Conservation (phyloP, 495 filamentous ascomycete species). For the Cladorrhinum samala region DNA sequence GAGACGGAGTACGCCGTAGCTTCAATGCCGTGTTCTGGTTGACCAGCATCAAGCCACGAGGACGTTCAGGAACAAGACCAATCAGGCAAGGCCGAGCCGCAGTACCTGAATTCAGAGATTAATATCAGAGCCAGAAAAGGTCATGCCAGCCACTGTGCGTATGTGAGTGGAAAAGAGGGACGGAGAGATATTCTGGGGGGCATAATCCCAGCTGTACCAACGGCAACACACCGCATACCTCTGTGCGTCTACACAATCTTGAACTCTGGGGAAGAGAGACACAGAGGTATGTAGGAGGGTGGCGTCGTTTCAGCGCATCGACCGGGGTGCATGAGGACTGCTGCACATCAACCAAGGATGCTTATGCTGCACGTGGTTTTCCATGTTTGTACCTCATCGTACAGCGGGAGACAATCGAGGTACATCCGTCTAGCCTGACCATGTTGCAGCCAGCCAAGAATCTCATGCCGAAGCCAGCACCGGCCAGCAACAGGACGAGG, state of each 20-base stretch:
- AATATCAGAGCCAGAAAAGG: slow-evolving; percentile 26
- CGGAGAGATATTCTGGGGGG: slow-evolving; percentile 9
- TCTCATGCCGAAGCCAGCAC: slow-evolving; percentile 17
- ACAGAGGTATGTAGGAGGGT: slow-evolving; percentile 2
- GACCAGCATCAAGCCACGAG: slow-evolving; percentile 2
- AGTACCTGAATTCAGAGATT: slow-evolving; percentile 31
- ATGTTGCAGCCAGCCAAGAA: slow-evolving; percentile 17
- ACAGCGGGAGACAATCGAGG: slow-evolving; percentile 21
- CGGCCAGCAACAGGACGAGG: slow-evolving; percentile 1
- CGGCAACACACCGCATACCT: too few species aligned
- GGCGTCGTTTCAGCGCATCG: slow-evolving; percentile 28
- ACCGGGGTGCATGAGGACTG: slow-evolving; percentile 23
- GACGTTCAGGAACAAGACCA: slow-evolving; percentile 17
- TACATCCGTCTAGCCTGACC: slow-evolving; percentile 27
- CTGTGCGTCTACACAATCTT: too few species aligned
- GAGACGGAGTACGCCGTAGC: neutral
- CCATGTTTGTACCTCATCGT: slow-evolving; percentile 18
- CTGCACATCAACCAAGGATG: slow-evolving; percentile 24
- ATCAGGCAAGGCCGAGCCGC: slow-evolving; percentile 22
- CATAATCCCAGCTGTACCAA: slow-evolving; percentile 1
- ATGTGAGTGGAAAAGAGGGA: slow-evolving; percentile 1
- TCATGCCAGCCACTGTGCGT: slow-evolving; percentile 23
- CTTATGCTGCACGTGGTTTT: slow-evolving; percentile 18
- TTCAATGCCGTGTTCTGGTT: slow-evolving; percentile 32
- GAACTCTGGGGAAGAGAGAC: too few species aligned